Evolutionary conservation across 495 filamentous ascomycete genomes (phyloP).

Genomic region (Neurospora discreta): DNA sequence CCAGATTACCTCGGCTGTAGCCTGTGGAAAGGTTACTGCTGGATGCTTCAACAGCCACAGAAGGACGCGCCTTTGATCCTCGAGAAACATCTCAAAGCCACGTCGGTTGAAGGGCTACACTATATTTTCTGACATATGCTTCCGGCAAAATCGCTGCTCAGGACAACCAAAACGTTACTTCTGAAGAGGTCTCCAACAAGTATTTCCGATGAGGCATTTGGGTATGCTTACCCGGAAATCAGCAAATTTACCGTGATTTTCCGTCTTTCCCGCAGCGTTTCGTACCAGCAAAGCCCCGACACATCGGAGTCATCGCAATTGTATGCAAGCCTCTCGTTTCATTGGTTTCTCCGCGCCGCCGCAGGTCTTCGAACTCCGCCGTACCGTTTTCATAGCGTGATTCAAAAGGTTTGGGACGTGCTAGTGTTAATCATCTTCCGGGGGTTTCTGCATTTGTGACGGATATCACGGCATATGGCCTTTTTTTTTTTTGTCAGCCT

Average conservation of each 20-base stretch:
- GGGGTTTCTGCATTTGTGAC: background rate
- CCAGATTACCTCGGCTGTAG: background rate
- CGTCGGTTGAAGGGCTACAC: background rate
- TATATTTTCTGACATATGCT: background rate
- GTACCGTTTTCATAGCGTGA: background rate
- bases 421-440: background rate
- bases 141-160: background rate
- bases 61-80: slow-evolving; percentile 8
- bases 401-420: background rate
- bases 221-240: background rate
- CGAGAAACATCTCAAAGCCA: background rate
- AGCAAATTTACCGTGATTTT: background rate
- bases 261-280: background rate
- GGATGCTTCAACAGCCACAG: slow-evolving; percentile 32
- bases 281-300: background rate
- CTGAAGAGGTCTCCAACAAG: background rate
- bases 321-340: background rate
- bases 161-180: background rate
- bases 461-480: background rate
- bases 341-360: background rate
- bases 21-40: background rate
- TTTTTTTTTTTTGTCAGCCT: background rate
- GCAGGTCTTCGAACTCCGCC: background rate
- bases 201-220: background rate
- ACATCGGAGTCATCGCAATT: background rate